Percentiles rank a stretch among this genome's conserved stretches.
These are phyloP conservation scores for Pulveroboletus sp. DNA, from an alignment of 768 basidiomycete genomes.

Conservation along the genomic window DNA sequence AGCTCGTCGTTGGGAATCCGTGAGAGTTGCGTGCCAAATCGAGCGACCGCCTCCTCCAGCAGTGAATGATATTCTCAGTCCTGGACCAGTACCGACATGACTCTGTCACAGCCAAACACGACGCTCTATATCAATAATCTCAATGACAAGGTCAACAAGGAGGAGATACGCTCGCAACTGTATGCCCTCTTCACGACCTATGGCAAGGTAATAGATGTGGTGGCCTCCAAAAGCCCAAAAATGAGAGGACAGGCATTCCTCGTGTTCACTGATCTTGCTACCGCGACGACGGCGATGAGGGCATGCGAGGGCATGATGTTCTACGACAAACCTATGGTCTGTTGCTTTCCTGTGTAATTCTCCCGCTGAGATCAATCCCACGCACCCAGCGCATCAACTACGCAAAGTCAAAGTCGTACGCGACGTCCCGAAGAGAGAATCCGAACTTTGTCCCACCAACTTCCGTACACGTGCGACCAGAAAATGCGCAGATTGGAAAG, in stretches of 20 bases:
- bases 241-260: constrained; percentile 96
- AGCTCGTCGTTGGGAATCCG: background rate
- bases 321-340: constrained; percentile 88
- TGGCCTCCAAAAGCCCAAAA: constrained; percentile 79
- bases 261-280: constrained; percentile 87
- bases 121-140: constrained; percentile 92
- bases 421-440: constrained; percentile 74
- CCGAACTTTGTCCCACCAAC: constrained; percentile 74
- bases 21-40: constrained; percentile 24
- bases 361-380: constrained; percentile 8
- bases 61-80: background rate
- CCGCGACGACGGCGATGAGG: constrained; percentile 88
- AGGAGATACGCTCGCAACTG: constrained; percentile 78
- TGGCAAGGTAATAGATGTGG: constrained; percentile 89
- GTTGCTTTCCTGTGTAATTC: constrained; percentile 26
- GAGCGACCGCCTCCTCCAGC: background rate
- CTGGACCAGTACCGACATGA: constrained; percentile 20
- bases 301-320: constrained; percentile 90
- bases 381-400: constrained; percentile 76
- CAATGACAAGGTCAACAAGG: constrained; percentile 89
- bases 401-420: constrained; percentile 85
- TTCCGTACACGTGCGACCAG: constrained; percentile 52
- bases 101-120: constrained; percentile 67
- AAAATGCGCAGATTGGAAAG: constrained; percentile 38
- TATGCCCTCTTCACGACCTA: constrained; percentile 90